Percentiles rank a stretch among this genome's conserved stretches.
These are phyloP conservation scores for Cymbopogon citratus DNA, from an alignment of 176 grass and related monocot species.

Conservation along the genomic window DNA sequence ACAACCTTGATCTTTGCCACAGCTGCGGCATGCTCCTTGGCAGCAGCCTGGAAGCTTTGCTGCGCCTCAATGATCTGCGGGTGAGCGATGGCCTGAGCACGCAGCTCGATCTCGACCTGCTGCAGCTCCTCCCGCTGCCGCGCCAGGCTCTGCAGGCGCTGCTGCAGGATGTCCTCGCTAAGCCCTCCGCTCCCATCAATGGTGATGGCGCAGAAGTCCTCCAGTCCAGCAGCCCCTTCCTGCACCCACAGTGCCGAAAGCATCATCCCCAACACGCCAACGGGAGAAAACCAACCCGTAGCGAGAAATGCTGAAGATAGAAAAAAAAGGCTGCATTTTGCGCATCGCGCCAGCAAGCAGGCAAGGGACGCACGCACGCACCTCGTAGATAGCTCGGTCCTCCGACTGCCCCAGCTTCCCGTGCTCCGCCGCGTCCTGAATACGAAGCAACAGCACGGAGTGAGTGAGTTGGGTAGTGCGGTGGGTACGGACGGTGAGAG, in stretches of 20 bases:
- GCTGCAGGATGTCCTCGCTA: slow-evolving; percentile 69
- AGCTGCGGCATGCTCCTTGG: slow-evolving; percentile 58
- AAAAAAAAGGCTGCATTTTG: neutral
- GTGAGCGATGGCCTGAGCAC: slow-evolving; percentile 52
- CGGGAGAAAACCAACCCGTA: neutral
- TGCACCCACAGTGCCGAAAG: slow-evolving; percentile 1
- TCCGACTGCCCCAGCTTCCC: slow-evolving; percentile 55
- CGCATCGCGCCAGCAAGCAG: neutral
- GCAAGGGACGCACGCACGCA: slow-evolving; percentile 10
- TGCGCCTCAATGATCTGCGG: slow-evolving; percentile 58
- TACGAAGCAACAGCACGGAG: neutral
- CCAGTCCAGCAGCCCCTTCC: slow-evolving; percentile 37
- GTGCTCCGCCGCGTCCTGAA: slow-evolving; percentile 45
- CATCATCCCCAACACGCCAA: neutral
- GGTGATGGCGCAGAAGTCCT: slow-evolving; percentile 65
- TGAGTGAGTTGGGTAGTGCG: neutral
- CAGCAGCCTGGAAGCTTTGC: slow-evolving; percentile 50
- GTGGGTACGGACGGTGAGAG: neutral
- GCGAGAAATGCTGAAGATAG: neutral
- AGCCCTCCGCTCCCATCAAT: slow-evolving; percentile 60
- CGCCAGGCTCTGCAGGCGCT: slow-evolving; percentile 58
- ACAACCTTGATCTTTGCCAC: slow-evolving; percentile 62
- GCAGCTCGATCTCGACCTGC: slow-evolving; percentile 72
- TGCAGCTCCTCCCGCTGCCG: slow-evolving; percentile 70
- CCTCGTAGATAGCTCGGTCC: slow-evolving; percentile 76